Conservation (phyloP, 1,139 yeast genomes). For the Pichia sp. region DNA sequence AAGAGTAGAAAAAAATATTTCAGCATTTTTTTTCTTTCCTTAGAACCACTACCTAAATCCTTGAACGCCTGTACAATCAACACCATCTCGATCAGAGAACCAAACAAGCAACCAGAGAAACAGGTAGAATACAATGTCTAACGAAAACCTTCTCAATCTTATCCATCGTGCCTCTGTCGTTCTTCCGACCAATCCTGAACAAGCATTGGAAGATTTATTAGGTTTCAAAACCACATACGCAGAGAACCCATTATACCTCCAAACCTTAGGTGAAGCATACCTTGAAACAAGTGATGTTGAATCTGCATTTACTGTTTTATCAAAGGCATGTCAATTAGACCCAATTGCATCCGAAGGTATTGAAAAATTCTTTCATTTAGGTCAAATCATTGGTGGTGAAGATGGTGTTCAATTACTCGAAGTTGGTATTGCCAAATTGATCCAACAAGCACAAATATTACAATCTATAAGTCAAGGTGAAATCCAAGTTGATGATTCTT, state of each 20-base stretch:
- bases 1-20: slow-evolving; percentile 2
- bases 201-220: slow-evolving; percentile 40
- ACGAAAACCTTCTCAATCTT: slow-evolving; percentile 18
- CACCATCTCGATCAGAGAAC: too few relatives aligned
- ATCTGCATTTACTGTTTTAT: slow-evolving; percentile 65
- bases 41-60: too few relatives aligned
- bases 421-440: slow-evolving; percentile 57
- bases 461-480: slow-evolving; percentile 31
- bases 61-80: too few relatives aligned
- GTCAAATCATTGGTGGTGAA: slow-evolving; percentile 83
- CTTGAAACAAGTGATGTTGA: slow-evolving; percentile 80
- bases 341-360: slow-evolving; percentile 60
- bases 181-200: slow-evolving; percentile 38
- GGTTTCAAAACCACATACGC: slow-evolving; percentile 33
- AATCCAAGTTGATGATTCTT: slow-evolving; percentile 34
- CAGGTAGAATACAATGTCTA: slow-evolving; percentile 12
- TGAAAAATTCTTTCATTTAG: slow-evolving; percentile 86
- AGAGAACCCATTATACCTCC: slow-evolving; percentile 39
- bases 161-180: slow-evolving; percentile 35
- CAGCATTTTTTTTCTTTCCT: not conserved
- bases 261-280: slow-evolving; percentile 68
- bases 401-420: slow-evolving; percentile 71
- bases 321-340: slow-evolving; percentile 67
- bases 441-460: slow-evolving; percentile 33
- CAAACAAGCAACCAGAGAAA: not conserved